Percentiles rank a stretch among this genome's conserved stretches.
Evolutionary conservation across 2,329 filamentous ascomycete genomes (phyloP).

Genomic region (Thielaviopsis musarum): DNA sequence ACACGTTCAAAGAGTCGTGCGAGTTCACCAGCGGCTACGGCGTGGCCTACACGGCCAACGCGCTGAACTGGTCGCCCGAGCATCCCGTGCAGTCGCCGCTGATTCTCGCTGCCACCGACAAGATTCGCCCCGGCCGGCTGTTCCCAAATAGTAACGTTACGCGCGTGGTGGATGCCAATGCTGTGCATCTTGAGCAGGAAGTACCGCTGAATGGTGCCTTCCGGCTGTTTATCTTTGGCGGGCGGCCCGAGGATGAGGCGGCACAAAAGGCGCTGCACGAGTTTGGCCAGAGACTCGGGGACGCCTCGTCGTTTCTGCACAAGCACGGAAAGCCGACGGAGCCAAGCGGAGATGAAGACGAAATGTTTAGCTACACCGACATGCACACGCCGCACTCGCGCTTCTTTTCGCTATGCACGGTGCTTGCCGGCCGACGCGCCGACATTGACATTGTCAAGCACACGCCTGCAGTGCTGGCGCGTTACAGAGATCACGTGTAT

Average conservation of each 20-base stretch:
- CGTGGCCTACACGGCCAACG: slow-evolving; percentile 67
- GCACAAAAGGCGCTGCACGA: slow-evolving; percentile 50
- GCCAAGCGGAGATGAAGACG: slow-evolving; percentile 30
- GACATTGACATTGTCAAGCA: slow-evolving; percentile 57
- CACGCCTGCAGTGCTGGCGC: slow-evolving; percentile 51
- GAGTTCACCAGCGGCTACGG: slow-evolving; percentile 90
- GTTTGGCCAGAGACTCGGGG: slow-evolving; percentile 46
- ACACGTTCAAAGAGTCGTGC: slow-evolving; percentile 79
- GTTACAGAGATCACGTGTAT: slow-evolving; percentile 72
- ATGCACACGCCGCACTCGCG: slow-evolving; percentile 67
- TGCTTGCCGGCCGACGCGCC: slow-evolving; percentile 52
- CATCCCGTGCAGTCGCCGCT: slow-evolving; percentile 56
- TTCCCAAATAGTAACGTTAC: slow-evolving; percentile 70
- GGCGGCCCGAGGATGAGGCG: slow-evolving; percentile 32
- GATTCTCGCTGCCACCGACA: slow-evolving; percentile 49
- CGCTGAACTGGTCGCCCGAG: slow-evolving; percentile 62
- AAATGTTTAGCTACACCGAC: slow-evolving; percentile 55
- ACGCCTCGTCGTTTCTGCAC: slow-evolving; percentile 55
- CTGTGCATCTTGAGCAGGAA: slow-evolving; percentile 80
- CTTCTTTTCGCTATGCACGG: slow-evolving; percentile 64
- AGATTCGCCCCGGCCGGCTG: slow-evolving; percentile 55
- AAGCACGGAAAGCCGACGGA: slow-evolving; percentile 29
- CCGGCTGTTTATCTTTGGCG: slow-evolving; percentile 75
- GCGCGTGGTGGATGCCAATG: slow-evolving; percentile 73
- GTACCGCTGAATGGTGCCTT: slow-evolving; percentile 79